phyloP scores from a whole-genome alignment of 2,329 filamentous ascomycete species.

The Exophiala dermatitidis region DNA sequence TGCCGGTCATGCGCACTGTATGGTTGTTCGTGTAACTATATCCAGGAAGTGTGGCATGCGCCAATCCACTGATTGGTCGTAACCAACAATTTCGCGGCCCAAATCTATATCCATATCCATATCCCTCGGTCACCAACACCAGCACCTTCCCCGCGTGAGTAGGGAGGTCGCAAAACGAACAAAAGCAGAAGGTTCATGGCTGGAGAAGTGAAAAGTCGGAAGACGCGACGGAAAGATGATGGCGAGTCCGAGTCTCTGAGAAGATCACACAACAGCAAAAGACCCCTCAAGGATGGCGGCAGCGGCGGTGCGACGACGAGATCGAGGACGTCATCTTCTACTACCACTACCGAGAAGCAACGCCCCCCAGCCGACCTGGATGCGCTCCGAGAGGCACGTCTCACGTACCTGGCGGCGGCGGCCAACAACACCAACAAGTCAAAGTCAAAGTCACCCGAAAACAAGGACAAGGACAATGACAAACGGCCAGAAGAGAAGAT shows the following conservation, averaged over 20 bases:
- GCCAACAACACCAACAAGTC: no score
- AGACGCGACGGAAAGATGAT: slow-evolving; percentile 13
- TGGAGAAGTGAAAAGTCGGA: slow-evolving; percentile 13
- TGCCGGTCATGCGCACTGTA: slow-evolving; percentile 6
- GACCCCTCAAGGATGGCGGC: no score
- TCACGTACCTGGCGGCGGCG: slow-evolving; percentile 17
- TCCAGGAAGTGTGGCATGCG: background rate
- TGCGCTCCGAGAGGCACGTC: slow-evolving; percentile 25
- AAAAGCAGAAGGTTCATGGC: slow-evolving; percentile 12
- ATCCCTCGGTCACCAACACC: no score
- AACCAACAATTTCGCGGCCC: slow-evolving; percentile 7
- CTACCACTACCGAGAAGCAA: background rate
- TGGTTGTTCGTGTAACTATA: background rate
- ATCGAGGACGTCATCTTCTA: slow-evolving; percentile 9
- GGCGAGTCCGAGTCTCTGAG: slow-evolving; percentile 12
- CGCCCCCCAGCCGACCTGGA: slow-evolving; percentile 19
- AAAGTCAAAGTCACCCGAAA: slow-evolving; percentile 13
- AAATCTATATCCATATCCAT: slow-evolving; percentile 14
- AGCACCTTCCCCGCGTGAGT: no score
- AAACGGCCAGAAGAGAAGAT: slow-evolving; percentile 2
- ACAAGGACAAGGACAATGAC: slow-evolving; percentile 13
- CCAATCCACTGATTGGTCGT: slow-evolving; percentile 17
- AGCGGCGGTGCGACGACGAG: slow-evolving; percentile 2
- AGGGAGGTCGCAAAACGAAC: no score
- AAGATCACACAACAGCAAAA: slow-evolving; percentile 3